Conservation (phyloP, 306 rosid genomes). For the Acacia melanoxylon region DNA sequence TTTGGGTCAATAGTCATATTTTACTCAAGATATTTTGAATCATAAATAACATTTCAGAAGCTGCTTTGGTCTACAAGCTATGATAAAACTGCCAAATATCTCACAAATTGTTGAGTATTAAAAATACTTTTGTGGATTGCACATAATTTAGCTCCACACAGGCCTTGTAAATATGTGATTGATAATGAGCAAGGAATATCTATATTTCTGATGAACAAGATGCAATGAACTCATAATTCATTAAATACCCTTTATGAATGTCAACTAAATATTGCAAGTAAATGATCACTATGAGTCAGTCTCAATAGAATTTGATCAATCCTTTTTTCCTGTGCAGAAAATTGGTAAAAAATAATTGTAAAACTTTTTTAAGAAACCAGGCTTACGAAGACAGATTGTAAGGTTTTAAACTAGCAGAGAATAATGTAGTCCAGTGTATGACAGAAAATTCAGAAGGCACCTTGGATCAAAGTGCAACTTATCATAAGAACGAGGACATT, state of each 20-base stretch:
- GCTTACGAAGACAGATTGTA: slow-evolving; percentile 10
- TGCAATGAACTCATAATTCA: not conserved
- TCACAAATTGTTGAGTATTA: slow-evolving; percentile 19
- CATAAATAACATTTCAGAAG: slow-evolving; percentile 25
- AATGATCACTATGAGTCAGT: not conserved
- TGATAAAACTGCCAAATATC: slow-evolving; percentile 25
- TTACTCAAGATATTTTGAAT: not conserved
- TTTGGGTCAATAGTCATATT: not conserved
- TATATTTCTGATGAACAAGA: not conserved
- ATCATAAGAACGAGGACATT: slow-evolving; percentile 98
- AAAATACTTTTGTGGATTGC: not conserved
- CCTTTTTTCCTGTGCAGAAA: not conserved
- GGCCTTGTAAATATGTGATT: not conserved
- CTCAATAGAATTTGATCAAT: not conserved
- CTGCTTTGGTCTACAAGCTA: slow-evolving; percentile 19
- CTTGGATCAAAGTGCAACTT: slow-evolving; percentile 96
- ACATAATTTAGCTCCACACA: not conserved
- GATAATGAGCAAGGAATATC: not conserved
- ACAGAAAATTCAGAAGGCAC: slow-evolving; percentile 37
- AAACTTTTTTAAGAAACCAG: not conserved
- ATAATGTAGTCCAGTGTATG: not conserved
- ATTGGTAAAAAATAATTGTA: slow-evolving; percentile 2
- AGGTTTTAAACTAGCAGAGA: slow-evolving; percentile 9
- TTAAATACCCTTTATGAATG: no score
- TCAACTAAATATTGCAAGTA: not conserved